These are phyloP conservation scores for Tetracladium setigerum DNA, from an alignment of 495 filamentous ascomycete species.

Conservation along the genomic window DNA sequence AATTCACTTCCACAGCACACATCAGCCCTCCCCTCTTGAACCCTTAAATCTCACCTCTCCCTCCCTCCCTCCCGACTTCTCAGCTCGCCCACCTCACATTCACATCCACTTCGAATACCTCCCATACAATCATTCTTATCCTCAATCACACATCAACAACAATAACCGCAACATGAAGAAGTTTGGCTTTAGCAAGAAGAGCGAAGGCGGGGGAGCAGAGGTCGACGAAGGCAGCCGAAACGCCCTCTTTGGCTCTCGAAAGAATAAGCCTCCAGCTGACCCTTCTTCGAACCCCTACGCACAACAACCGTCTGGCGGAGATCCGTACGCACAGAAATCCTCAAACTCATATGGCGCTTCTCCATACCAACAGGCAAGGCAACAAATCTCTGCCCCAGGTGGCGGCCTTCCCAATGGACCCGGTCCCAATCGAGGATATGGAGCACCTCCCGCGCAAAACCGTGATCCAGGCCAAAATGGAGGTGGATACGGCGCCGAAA, in stretches of 20 bases:
- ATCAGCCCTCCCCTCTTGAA: too few relatives aligned
- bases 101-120: background rate
- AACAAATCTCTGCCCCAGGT: constrained; percentile 9
- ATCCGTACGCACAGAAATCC: constrained; percentile 53
- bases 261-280: constrained; percentile 50
- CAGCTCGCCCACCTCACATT: background rate
- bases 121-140: constrained; percentile 2
- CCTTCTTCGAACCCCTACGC: constrained; percentile 58
- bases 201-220: constrained; percentile 31
- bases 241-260: constrained; percentile 38
- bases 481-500: constrained; percentile 48
- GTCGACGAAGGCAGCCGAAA: constrained; percentile 45
- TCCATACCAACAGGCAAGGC: constrained; percentile 24
- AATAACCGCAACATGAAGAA: constrained; percentile 46
- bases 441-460: constrained; percentile 11
- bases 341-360: constrained; percentile 18
- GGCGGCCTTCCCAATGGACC: constrained; percentile 33
- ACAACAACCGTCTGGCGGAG: constrained; percentile 44
- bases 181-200: constrained; percentile 60
- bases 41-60: too few relatives aligned
- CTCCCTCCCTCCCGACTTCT: background rate
- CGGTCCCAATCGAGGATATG: constrained; percentile 20
- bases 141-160: background rate
- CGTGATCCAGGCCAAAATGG: constrained; percentile 9
- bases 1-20: too few relatives aligned